Evolutionary conservation across 2,329 filamentous ascomycete species (phyloP), one percentile per base, ranked within the genome.

Genomic region (Macrophomina pseudophaseolina): DNA sequence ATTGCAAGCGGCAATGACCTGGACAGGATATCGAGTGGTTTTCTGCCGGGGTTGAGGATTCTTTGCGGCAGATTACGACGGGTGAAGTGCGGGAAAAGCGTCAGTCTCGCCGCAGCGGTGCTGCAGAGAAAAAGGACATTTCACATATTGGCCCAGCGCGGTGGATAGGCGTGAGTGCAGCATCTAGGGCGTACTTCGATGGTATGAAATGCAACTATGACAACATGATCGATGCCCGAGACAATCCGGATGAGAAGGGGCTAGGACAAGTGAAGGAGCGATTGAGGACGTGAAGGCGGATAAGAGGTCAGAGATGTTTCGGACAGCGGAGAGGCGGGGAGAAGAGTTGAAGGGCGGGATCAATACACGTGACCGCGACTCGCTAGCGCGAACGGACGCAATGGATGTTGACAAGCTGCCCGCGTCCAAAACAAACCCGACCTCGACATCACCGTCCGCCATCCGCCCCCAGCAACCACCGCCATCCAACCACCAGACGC

Each of bases 401-500:
- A 18, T n/a, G 7, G 11, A 44, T 44, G 42, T 44, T 44, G 42
- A 44, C 42, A 44, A 44, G 42, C 16, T 14, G 42, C 11, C 42
- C 42, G 40, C 40, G 58, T 62, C 35, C 58, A 62, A 62, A 44
- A 62, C 28, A 44, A 30, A 35, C 56, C 23, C 28, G 12, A 44
- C 42, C 56, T 35, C 56, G 56, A 62, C 58, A 62, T 48, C 58
- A 38, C 58, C 58, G 30, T 35, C 42, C 58, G 32, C n/a, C 44
- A 35, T n/a, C 58, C 58, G 58, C 42, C 42, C 42, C 44, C 32
- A 62, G 58, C 58, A 62, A 62, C 58, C 58, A 18, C 58, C 30
- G 56, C 56, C 12, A 48, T 48, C 56, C 38, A 46, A 18, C 23
- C 9, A 16, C 23, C 23, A 23, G 23, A 23, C 35, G 16, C 30